phyloP scores from a whole-genome alignment of 768 basidiomycete species.

The Saitozyma podzolica region DNA sequence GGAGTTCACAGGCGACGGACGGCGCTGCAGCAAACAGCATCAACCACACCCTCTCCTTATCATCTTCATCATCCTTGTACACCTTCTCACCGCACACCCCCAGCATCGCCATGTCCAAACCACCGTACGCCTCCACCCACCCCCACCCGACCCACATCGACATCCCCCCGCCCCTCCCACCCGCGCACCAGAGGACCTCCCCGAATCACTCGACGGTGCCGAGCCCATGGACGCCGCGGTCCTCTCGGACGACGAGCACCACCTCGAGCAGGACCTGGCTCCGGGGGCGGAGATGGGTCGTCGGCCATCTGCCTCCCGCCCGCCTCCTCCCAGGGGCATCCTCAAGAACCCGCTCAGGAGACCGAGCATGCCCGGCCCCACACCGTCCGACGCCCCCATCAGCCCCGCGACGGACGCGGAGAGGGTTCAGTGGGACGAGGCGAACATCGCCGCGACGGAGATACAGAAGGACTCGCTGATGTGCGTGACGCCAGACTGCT shows the following conservation, averaged over 20 bases:
- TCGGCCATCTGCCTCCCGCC: constrained; percentile 16
- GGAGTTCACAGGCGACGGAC: neutral
- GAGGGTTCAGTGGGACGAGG: constrained; percentile 76
- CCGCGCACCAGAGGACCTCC: constrained; percentile 20
- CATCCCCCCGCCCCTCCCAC: constrained; percentile 22
- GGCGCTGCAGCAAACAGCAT: neutral
- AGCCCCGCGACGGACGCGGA: constrained; percentile 14
- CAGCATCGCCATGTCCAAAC: constrained; percentile 13
- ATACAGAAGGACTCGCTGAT: constrained; percentile 92
- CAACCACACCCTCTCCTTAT: constrained; percentile 1
- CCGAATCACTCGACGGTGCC: constrained; percentile 10
- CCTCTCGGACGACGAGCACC: neutral
- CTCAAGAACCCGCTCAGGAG: constrained; percentile 38
- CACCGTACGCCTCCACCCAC: constrained; percentile 27
- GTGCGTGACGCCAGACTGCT: constrained; percentile 47
- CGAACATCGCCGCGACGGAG: constrained; percentile 86
- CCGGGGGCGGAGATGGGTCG: neutral
- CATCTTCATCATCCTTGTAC: constrained; percentile 1
- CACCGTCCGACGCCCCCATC: neutral
- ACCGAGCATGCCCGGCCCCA: constrained; percentile 11
- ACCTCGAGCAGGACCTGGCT: neutral
- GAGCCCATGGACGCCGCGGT: neutral
- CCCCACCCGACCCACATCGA: constrained; percentile 41
- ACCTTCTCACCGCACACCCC: neutral
- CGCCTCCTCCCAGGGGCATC: constrained; percentile 39